Conservation (phyloP, 2,329 filamentous ascomycete species). For the Blumeriella jaapii region DNA sequence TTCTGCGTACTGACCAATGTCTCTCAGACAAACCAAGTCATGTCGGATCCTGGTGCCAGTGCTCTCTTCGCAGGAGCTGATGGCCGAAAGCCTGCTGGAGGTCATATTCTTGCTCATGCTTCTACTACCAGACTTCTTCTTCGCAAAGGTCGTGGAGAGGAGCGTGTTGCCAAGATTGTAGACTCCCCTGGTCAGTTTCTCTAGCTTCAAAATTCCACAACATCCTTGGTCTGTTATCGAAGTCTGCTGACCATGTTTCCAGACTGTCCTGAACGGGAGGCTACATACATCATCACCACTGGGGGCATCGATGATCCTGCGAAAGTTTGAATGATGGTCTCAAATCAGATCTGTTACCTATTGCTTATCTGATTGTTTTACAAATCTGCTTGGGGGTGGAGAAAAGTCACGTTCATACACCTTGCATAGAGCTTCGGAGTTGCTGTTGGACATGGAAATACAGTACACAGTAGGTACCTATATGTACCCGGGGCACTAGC, state of each 20-base stretch:
- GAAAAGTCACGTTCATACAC: conserved; percentile 5
- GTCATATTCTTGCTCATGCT: conserved; percentile 58
- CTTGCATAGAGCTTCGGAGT: conserved; percentile 10
- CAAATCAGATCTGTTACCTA: not conserved
- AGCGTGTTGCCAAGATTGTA: conserved; percentile 58
- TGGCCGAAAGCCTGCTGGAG: conserved; percentile 55
- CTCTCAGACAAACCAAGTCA: conserved; percentile 56
- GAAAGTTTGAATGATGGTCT: conserved; percentile 34
- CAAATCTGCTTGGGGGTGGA: not conserved
- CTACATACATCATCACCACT: conserved; percentile 58
- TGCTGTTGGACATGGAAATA: conserved; percentile 16
- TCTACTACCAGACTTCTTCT: conserved; percentile 55
- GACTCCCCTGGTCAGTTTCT: conserved; percentile 46
- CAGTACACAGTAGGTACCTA: conserved; percentile 2
- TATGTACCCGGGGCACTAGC: conserved; percentile 12
- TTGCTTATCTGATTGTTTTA: not conserved
- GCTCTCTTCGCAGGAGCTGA: conserved; percentile 56
- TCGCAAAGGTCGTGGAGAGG: conserved; percentile 57
- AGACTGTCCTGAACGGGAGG: conserved; percentile 51
- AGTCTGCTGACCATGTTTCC: not conserved
- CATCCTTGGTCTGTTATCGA: not conserved
- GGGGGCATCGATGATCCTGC: conserved; percentile 59
- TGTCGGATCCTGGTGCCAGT: conserved; percentile 57
- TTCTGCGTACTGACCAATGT: not conserved
- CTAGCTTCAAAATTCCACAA: not conserved